Conservation (phyloP, 2,329 filamentous ascomycete species). For the Aspergillus sp. region DNA sequence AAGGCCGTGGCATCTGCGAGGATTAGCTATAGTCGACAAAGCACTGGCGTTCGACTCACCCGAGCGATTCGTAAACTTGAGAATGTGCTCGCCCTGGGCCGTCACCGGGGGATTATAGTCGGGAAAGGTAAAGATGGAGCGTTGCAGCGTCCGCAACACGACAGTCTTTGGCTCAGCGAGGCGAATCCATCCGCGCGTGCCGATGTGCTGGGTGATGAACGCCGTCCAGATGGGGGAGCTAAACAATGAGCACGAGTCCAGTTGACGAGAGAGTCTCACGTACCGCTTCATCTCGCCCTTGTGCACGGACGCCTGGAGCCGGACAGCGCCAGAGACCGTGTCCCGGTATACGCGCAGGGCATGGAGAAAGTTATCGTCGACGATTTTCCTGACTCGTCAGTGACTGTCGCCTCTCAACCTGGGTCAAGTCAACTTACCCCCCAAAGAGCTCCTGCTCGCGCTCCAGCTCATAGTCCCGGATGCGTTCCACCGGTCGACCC, state of each 20-base stretch:
- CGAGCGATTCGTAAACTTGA: constrained; percentile 35
- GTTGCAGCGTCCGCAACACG: constrained; percentile 51
- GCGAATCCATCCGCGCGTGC: constrained; percentile 49
- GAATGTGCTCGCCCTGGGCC: constrained; percentile 35
- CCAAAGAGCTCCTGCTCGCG: constrained; percentile 50
- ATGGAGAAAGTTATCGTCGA: constrained; percentile 53
- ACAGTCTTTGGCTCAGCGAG: constrained; percentile 43
- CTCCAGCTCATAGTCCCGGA: constrained; percentile 52
- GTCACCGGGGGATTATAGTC: constrained; percentile 47
- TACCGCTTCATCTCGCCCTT: constrained; percentile 52
- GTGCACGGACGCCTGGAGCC: constrained; percentile 57
- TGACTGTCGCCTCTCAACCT: neutral
- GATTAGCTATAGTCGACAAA: constrained; percentile 9
- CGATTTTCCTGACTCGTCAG: constrained; percentile 44
- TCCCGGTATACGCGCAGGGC: constrained; percentile 57
- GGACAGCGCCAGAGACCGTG: constrained; percentile 49
- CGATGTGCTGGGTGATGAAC: constrained; percentile 52
- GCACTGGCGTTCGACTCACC: constrained; percentile 25
- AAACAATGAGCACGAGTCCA: neutral
- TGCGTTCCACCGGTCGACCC: constrained; percentile 35
- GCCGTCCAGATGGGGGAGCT: constrained; percentile 62
- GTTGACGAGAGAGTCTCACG: neutral
- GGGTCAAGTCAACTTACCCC: constrained; percentile 44
- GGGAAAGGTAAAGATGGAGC: constrained; percentile 52
- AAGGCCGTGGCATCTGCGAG: constrained; percentile 40